These are phyloP conservation scores for Aspergillus sp. DNA, from an alignment of 2,329 filamentous ascomycete genomes.

Conservation along the genomic window DNA sequence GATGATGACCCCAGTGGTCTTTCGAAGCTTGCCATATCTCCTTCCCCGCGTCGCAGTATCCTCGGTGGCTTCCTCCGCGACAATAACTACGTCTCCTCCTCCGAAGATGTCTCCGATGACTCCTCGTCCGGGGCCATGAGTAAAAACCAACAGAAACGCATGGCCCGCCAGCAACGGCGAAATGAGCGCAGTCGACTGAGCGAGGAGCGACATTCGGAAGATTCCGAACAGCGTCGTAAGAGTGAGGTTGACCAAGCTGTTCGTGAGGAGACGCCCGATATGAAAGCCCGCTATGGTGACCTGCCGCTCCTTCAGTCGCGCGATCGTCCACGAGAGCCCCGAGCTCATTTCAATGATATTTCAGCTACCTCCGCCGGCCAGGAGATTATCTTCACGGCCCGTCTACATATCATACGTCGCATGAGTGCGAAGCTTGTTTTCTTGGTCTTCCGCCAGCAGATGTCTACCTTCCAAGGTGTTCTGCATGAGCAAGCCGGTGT, in stretches of 20 bases:
- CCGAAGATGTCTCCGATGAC: slow-evolving; percentile 38
- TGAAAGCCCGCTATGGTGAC: slow-evolving; percentile 55
- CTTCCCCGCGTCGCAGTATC: slow-evolving; percentile 36
- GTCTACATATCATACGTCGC: slow-evolving; percentile 73
- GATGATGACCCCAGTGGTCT: slow-evolving; percentile 17
- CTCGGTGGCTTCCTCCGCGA: slow-evolving; percentile 37
- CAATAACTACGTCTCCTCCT: slow-evolving; percentile 37
- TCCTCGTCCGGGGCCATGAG: slow-evolving; percentile 31
- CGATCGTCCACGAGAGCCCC: slow-evolving; percentile 44
- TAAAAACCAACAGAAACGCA: slow-evolving; percentile 43
- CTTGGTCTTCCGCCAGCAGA: slow-evolving; percentile 78
- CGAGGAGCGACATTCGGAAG: slow-evolving; percentile 38
- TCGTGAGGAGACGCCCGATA: slow-evolving; percentile 54
- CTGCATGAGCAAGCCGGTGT: slow-evolving; percentile 57
- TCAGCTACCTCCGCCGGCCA: slow-evolving; percentile 51
- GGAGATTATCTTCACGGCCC: slow-evolving; percentile 62
- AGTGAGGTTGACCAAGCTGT: slow-evolving; percentile 43
- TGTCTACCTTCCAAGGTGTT: slow-evolving; percentile 78
- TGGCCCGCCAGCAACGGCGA: slow-evolving; percentile 36
- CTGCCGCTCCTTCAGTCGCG: slow-evolving; percentile 56
- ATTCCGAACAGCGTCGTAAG: slow-evolving; percentile 34
- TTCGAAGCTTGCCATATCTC: slow-evolving; percentile 7
- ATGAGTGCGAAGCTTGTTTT: slow-evolving; percentile 82
- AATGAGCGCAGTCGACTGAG: slow-evolving; percentile 37
- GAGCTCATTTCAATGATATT: slow-evolving; percentile 49